These are phyloP conservation scores for Handroanthus guayacan DNA, from an alignment of 257 asterid genomes.

Conservation along the genomic window DNA sequence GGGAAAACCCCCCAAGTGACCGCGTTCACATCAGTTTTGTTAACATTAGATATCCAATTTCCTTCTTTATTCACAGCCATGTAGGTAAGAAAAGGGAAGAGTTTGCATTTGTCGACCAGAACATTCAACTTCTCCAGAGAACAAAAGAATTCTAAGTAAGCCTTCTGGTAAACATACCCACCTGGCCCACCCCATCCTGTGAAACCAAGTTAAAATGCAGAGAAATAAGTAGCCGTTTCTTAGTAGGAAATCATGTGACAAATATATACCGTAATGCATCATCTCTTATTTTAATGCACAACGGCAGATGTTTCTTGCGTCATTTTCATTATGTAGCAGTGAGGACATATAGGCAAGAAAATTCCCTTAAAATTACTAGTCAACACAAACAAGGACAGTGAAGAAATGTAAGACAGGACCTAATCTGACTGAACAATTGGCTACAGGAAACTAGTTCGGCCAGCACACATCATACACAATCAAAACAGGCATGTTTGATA, in stretches of 20 bases:
- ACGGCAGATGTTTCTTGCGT: not conserved
- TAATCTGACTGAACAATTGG: not conserved
- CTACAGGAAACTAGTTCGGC: not conserved
- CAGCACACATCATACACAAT: conserved; percentile 15
- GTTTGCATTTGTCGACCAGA: conserved; percentile 66
- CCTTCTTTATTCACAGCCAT: conserved; percentile 87
- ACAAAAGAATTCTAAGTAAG: conserved; percentile 89
- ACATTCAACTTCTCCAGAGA: conserved; percentile 64
- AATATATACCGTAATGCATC: not conserved
- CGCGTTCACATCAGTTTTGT: conserved; percentile 67
- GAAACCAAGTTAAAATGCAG: conserved; percentile 36
- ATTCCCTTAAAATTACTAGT: not conserved
- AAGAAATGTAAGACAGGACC: not conserved
- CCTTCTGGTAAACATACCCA: conserved; percentile 95
- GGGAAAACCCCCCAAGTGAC: conserved; percentile 99
- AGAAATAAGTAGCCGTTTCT: conserved; percentile 25
- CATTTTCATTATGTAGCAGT: not conserved
- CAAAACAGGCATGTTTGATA: not conserved
- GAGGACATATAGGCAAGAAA: not conserved
- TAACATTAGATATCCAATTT: conserved; percentile 65
- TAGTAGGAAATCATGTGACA: conserved; percentile 14
- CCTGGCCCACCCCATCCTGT: conserved; percentile 99
- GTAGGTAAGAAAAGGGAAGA: conserved; percentile 72
- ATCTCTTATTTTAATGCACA: not conserved
- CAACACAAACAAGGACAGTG: not conserved